phyloP scores from a whole-genome alignment of 768 basidiomycete genomes.

The Rhodotorula babjevae region DNA sequence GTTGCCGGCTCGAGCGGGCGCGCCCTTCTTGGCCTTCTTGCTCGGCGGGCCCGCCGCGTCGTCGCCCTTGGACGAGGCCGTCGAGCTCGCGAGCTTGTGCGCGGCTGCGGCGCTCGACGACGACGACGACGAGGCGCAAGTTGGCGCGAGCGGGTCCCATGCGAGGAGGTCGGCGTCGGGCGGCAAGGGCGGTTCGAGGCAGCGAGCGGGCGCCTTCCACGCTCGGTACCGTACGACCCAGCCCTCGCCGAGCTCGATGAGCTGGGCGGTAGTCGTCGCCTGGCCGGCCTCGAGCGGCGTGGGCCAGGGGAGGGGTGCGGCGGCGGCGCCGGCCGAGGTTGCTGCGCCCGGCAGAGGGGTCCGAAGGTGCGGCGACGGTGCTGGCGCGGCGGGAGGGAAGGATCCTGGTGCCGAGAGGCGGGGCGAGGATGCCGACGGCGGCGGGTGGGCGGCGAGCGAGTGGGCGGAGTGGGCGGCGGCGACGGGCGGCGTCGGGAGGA shows the following conservation, averaged over 20 bases:
- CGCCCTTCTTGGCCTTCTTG: slow-evolving; percentile 5
- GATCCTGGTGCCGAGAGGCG: not conserved
- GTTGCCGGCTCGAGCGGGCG: not conserved
- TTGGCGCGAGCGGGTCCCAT: slow-evolving; percentile 10
- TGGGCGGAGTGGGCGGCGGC: too few relatives aligned
- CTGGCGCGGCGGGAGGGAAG: not conserved
- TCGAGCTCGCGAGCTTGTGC: not conserved
- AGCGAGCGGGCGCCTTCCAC: slow-evolving; percentile 22
- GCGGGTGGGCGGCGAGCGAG: too few relatives aligned
- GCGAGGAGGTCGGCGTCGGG: not conserved
- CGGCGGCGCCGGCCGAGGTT: not conserved
- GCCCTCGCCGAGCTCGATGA: slow-evolving; percentile 24
- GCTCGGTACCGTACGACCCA: slow-evolving; percentile 22
- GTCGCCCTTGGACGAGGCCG: not conserved
- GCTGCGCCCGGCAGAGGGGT: not conserved
- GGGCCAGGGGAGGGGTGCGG: not conserved
- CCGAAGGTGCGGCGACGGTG: not conserved
- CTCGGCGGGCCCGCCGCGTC: not conserved
- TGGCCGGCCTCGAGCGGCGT: slow-evolving; percentile 3
- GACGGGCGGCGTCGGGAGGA: too few relatives aligned
- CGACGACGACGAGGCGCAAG: not conserved
- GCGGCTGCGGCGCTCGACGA: not conserved
- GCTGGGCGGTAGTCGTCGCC: not conserved
- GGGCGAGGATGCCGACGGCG: not conserved
- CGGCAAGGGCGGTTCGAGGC: not conserved